A percentile compares a stretch with the other conserved stretches of the same genome.
phyloP scores from a whole-genome alignment of 164 flowering plant species.

The Aristolochia californica region DNA sequence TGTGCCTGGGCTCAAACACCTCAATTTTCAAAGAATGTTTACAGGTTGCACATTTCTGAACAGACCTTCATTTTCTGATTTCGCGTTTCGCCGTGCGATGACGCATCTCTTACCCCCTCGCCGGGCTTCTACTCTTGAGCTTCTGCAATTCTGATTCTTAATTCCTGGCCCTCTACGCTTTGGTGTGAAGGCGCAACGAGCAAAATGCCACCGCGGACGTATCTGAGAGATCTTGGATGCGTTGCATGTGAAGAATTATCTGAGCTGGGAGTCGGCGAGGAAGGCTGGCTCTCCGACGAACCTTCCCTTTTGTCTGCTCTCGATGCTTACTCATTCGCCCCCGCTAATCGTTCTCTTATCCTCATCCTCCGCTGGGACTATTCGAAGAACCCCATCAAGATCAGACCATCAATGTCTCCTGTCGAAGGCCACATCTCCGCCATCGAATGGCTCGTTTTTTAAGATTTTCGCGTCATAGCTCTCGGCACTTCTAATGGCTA shows the following conservation, averaged over 20 bases:
- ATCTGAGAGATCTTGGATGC: slow-evolving; percentile 59
- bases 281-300: slow-evolving; percentile 68
- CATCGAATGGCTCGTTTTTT: slow-evolving; percentile 72
- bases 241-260: slow-evolving; percentile 62
- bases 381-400: slow-evolving; percentile 31
- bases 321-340: slow-evolving; percentile 37
- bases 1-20: too few species aligned
- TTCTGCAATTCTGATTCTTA: too few species aligned
- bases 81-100: neutral
- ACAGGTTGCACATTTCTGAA: too few species aligned
- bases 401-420: slow-evolving; percentile 62
- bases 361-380: slow-evolving; percentile 49
- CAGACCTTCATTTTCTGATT: neutral
- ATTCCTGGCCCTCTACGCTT: neutral
- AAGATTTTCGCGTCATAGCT: slow-evolving; percentile 54
- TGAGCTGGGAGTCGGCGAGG: slow-evolving; percentile 75
- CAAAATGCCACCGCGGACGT: slow-evolving; percentile 10
- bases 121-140: too few species aligned
- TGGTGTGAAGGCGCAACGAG: neutral
- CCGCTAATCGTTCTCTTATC: slow-evolving; percentile 45
- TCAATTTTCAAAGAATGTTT: too few species aligned
- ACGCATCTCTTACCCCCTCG: neutral
- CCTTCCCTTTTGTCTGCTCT: slow-evolving; percentile 55
- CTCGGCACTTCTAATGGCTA: slow-evolving; percentile 77
- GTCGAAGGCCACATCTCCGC: slow-evolving; percentile 64